Conservation (phyloP, 108 stramenopile genomes). For the Skeletonema potamos region DNA sequence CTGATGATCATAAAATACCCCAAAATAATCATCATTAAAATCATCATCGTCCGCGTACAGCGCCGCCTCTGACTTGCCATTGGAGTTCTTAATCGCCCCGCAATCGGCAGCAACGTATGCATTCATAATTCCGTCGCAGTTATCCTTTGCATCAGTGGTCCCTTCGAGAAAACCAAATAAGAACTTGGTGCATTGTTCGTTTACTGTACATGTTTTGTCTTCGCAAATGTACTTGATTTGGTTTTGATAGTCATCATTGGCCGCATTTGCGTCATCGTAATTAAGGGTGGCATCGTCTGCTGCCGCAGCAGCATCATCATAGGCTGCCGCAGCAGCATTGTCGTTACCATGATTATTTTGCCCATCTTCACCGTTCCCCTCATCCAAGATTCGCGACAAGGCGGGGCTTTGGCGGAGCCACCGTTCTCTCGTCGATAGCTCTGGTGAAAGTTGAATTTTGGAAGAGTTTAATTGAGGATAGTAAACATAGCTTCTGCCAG, state of each 20-base stretch:
- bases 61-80: conserved; percentile 5
- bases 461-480: not conserved
- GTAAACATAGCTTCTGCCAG: not conserved
- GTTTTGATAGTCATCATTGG: conserved; percentile 9
- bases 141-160: conserved; percentile 81
- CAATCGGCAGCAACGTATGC: conserved; percentile 77
- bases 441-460: conserved; percentile 1
- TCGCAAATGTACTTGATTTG: conserved; percentile 17
- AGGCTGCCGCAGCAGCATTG: not conserved
- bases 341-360: conserved; percentile 8
- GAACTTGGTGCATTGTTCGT: conserved; percentile 67
- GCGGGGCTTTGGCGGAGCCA: conserved; percentile 34
- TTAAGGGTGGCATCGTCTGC: conserved; percentile 14
- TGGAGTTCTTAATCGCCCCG: conserved; percentile 35
- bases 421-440: conserved; percentile 3
- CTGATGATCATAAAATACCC: conserved; percentile 57
- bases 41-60: conserved; percentile 45
- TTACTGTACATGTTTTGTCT: conserved; percentile 40
- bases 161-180: conserved; percentile 77
- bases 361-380: conserved; percentile 5
- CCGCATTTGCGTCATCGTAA: not conserved
- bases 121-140: conserved; percentile 79
- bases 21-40: conserved; percentile 69
- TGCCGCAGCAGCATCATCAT: not conserved
- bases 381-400: conserved; percentile 22